These are phyloP conservation scores for Vigna hirtella DNA, from an alignment of 306 rosid genomes.

Conservation along the genomic window DNA sequence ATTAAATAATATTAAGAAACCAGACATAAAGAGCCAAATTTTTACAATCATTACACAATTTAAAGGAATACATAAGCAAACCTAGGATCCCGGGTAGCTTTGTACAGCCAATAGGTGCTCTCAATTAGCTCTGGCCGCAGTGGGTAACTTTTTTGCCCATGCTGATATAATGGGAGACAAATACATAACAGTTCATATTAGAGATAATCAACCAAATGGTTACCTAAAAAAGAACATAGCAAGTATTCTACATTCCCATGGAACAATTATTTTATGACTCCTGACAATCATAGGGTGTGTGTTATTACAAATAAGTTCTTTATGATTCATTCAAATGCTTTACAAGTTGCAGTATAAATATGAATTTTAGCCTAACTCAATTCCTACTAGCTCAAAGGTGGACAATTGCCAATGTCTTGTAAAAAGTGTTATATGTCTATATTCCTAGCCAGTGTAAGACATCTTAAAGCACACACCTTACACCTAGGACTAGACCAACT, in stretches of 20 bases:
- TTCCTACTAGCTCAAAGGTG: neutral
- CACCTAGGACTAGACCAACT: neutral
- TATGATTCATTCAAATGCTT: neutral
- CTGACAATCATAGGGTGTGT: neutral
- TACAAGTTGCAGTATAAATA: neutral
- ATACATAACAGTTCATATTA: constrained; percentile 20
- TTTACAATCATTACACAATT: constrained; percentile 34
- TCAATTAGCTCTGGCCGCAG: constrained; percentile 94
- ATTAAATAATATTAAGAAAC: constrained; percentile 22
- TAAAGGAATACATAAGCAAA: constrained; percentile 52
- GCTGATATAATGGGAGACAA: constrained; percentile 54
- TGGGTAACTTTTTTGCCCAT: constrained; percentile 94
- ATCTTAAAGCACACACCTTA: neutral
- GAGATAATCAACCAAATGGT: constrained; percentile 28
- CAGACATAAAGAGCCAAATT: constrained; percentile 34
- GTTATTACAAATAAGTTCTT: constrained; percentile 19
- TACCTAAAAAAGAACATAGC: neutral
- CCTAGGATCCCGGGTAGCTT: constrained; percentile 98
- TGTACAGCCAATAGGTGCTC: constrained; percentile 99
- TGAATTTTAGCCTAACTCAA: neutral
- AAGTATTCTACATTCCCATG: constrained; percentile 5
- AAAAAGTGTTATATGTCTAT: neutral
- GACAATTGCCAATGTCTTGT: neutral
- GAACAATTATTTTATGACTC: constrained; percentile 7
- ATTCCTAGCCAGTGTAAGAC: neutral